Evolutionary conservation across 2,329 filamentous ascomycete species (phyloP).

Genomic region (Diplocarpon rosae): DNA sequence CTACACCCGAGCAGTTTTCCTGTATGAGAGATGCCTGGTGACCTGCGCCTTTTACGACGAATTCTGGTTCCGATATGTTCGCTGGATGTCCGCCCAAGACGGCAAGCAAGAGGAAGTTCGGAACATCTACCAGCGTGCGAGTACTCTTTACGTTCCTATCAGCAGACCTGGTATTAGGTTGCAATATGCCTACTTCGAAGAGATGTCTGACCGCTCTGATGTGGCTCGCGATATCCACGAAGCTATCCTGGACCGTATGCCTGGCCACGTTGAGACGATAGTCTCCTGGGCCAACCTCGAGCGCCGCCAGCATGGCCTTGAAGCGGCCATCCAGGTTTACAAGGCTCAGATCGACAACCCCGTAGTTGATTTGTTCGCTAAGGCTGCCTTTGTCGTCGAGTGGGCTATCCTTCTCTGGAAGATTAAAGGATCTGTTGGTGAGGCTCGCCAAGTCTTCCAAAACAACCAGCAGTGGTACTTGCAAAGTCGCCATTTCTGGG

Average conservation of each 20-base stretch:
- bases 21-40: slow-evolving; percentile 90
- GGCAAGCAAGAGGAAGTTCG: slow-evolving; percentile 82
- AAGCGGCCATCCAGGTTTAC: slow-evolving; percentile 75
- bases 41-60: slow-evolving; percentile 93
- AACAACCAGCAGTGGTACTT: slow-evolving; percentile 76
- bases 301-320: slow-evolving; percentile 71
- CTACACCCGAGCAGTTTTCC: slow-evolving; percentile 60
- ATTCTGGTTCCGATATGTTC: slow-evolving; percentile 93
- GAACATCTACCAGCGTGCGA: slow-evolving; percentile 82
- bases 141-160: slow-evolving; percentile 76
- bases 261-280: slow-evolving; percentile 78
- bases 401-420: slow-evolving; percentile 86
- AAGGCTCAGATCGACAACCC: slow-evolving; percentile 69
- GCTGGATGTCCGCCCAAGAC: slow-evolving; percentile 79
- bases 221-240: slow-evolving; percentile 78
- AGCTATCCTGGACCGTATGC: slow-evolving; percentile 64
- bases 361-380: slow-evolving; percentile 64
- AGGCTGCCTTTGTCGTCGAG: slow-evolving; percentile 77
- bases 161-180: slow-evolving; percentile 73
- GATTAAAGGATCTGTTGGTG: slow-evolving; percentile 66
- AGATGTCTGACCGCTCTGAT: slow-evolving; percentile 65
- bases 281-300: slow-evolving; percentile 78
- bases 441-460: slow-evolving; percentile 73
- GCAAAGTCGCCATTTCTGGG: slow-evolving; percentile 83
- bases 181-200: slow-evolving; percentile 91